These are phyloP conservation scores for Acanthamoeba healyi DNA, from an alignment of 208 protist species.

Conservation along the genomic window DNA sequence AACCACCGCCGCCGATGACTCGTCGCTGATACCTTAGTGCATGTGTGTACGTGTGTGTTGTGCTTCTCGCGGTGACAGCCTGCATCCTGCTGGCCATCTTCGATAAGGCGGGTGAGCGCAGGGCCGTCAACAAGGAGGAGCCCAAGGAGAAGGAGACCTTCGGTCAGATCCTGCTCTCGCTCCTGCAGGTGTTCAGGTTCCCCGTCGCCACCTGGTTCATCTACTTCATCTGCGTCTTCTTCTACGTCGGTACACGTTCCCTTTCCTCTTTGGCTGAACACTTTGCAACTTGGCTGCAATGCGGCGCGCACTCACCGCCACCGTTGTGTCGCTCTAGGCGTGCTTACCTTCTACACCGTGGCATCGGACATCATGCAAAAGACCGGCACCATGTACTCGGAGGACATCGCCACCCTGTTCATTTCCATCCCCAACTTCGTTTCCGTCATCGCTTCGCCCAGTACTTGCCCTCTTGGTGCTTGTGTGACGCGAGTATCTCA, in stretches of 20 bases:
- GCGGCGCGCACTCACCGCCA: not conserved
- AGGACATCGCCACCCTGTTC: constrained; percentile 88
- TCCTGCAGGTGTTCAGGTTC: constrained; percentile 88
- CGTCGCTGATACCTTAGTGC: not conserved
- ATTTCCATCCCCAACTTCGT: constrained; percentile 93
- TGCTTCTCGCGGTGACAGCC: constrained; percentile 14
- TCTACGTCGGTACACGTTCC: constrained; percentile 88
- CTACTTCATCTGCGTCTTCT: constrained; percentile 92
- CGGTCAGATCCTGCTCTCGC: constrained; percentile 43
- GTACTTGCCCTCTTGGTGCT: not conserved
- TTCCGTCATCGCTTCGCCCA: constrained; percentile 90
- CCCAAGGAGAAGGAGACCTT: not conserved
- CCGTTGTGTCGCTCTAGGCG: not conserved
- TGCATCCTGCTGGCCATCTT: constrained; percentile 88
- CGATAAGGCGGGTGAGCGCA: constrained; percentile 84
- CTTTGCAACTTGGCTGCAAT: no score
- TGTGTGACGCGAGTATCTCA: no score
- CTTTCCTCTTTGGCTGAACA: constrained; percentile 78
- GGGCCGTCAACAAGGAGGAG: not conserved
- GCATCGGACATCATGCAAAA: constrained; percentile 79
- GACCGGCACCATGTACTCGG: constrained; percentile 75
- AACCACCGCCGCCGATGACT: no score
- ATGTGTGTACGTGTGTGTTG: not conserved
- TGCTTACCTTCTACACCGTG: constrained; percentile 80
- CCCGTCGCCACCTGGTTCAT: constrained; percentile 92